These are phyloP conservation scores for Aquilaria malaccensis DNA, from an alignment of 345 rosid genomes.

Conservation along the genomic window DNA sequence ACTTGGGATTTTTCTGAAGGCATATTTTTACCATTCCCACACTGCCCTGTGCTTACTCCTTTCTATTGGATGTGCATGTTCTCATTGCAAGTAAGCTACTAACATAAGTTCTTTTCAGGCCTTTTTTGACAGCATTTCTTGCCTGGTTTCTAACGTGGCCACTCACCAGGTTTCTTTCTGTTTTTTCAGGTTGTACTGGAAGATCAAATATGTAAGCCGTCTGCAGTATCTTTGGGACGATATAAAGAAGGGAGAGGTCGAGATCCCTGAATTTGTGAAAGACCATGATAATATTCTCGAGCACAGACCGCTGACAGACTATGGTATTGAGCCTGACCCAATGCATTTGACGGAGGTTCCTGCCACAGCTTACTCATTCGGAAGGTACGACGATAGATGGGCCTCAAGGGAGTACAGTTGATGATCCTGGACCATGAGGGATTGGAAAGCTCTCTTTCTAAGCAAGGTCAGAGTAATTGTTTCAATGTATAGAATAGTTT, in stretches of 20 bases:
- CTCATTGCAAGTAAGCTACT: too few relatives aligned
- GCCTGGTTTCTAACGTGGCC: too few relatives aligned
- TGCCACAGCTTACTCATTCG: conserved; percentile 41
- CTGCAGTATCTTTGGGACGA: conserved; percentile 85
- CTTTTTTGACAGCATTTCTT: too few relatives aligned
- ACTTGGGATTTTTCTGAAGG: too few relatives aligned
- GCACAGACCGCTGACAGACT: conserved; percentile 84
- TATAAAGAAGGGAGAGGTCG: conserved; percentile 73
- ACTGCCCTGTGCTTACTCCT: too few relatives aligned
- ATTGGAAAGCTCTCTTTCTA: too few relatives aligned
- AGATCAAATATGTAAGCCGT: conserved; percentile 86
- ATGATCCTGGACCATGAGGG: neutral
- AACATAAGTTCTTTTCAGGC: too few relatives aligned
- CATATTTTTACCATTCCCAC: too few relatives aligned
- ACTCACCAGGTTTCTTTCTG: neutral
- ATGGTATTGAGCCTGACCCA: conserved; percentile 91
- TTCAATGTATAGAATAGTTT: neutral
- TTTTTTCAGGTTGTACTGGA: conserved; percentile 64
- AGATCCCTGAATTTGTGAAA: conserved; percentile 79
- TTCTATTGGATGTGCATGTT: too few relatives aligned
- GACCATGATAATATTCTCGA: conserved; percentile 74
- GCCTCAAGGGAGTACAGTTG: conserved; percentile 39
- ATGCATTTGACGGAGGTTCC: conserved; percentile 55
- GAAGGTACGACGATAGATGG: conserved; percentile 65
- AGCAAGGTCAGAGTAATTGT: too few relatives aligned